These are phyloP conservation scores for Thinopyrum obtusiflorum DNA, from an alignment of 202 grass and related monocot species.

Conservation along the genomic window DNA sequence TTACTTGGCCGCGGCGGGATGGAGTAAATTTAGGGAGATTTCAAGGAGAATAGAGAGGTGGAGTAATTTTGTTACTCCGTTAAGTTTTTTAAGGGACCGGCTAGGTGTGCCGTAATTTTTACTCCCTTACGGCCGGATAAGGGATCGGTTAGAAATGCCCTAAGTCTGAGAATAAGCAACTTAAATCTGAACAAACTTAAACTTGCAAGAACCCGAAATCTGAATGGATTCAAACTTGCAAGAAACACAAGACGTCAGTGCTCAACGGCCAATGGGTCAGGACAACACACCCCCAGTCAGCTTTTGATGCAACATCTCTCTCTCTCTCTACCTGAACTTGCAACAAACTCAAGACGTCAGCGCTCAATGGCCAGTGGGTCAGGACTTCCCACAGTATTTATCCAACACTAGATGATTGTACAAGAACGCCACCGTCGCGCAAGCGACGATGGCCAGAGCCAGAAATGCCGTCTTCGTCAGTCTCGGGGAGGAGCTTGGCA, in stretches of 20 bases:
- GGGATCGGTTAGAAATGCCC: too few species aligned
- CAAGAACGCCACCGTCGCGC: slow-evolving; percentile 23
- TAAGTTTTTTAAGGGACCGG: too few species aligned
- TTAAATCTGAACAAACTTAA: background rate
- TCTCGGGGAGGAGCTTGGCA: slow-evolving; percentile 49
- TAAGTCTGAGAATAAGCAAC: background rate
- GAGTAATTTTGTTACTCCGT: too few species aligned
- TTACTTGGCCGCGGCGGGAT: too few species aligned
- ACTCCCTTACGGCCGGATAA: too few species aligned
- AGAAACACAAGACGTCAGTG: background rate
- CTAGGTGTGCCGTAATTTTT: too few species aligned
- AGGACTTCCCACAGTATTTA: slow-evolving; percentile 9
- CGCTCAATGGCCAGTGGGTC: background rate
- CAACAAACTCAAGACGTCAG: slow-evolving; percentile 1
- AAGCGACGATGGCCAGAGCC: background rate
- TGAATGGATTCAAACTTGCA: slow-evolving; percentile 1
- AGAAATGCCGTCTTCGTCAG: slow-evolving; percentile 25
- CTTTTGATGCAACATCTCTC: slow-evolving; percentile 4
- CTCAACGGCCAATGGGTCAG: background rate
- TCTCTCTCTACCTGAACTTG: background rate
- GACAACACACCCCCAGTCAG: background rate
- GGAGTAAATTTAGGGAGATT: too few species aligned
- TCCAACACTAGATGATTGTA: slow-evolving; percentile 24
- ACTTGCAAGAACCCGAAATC: slow-evolving; percentile 1
- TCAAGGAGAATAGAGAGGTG: too few species aligned